These are phyloP conservation scores for Pyrenophora teres DNA, from an alignment of 2,329 filamentous ascomycete genomes.

Conservation along the genomic window DNA sequence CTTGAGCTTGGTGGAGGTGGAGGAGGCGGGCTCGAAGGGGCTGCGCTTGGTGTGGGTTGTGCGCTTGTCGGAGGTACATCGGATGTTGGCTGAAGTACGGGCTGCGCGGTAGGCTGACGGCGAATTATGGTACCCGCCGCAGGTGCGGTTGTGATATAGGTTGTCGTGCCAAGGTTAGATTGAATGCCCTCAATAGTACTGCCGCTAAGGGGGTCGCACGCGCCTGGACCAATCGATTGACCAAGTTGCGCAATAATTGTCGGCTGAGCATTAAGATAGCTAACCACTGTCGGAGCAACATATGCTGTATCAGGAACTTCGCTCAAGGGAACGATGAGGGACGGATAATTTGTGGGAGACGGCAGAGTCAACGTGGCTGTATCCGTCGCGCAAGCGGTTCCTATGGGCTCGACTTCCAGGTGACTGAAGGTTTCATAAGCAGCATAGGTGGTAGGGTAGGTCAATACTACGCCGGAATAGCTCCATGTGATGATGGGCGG, in stretches of 20 bases:
- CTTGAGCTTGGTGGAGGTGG: constrained; percentile 8
- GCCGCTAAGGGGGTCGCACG: constrained; percentile 42
- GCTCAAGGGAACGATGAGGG: constrained; percentile 28
- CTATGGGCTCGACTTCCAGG: constrained; percentile 28
- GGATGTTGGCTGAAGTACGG: not conserved
- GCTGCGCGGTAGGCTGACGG: not conserved
- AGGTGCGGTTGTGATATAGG: constrained; percentile 8
- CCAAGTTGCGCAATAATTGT: constrained; percentile 40
- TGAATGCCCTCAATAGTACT: constrained; percentile 2
- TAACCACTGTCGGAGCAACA: constrained; percentile 36
- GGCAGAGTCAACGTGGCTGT: constrained; percentile 27
- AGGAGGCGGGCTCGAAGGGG: not conserved
- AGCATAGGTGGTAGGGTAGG: constrained; percentile 40
- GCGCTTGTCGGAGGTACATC: constrained; percentile 12
- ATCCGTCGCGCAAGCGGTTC: constrained; percentile 25
- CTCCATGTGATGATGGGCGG: constrained; percentile 34
- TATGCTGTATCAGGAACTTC: constrained; percentile 28
- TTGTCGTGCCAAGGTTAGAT: constrained; percentile 10
- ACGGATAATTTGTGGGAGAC: constrained; percentile 31
- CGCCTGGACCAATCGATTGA: constrained; percentile 27
- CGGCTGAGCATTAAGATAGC: constrained; percentile 37
- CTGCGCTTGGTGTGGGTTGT: constrained; percentile 4
- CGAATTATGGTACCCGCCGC: constrained; percentile 3
- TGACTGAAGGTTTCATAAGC: constrained; percentile 40
- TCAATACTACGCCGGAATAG: constrained; percentile 31